Evolutionary conservation across 129 eudicot species (phyloP).

Genomic region (Mikania micrantha): DNA sequence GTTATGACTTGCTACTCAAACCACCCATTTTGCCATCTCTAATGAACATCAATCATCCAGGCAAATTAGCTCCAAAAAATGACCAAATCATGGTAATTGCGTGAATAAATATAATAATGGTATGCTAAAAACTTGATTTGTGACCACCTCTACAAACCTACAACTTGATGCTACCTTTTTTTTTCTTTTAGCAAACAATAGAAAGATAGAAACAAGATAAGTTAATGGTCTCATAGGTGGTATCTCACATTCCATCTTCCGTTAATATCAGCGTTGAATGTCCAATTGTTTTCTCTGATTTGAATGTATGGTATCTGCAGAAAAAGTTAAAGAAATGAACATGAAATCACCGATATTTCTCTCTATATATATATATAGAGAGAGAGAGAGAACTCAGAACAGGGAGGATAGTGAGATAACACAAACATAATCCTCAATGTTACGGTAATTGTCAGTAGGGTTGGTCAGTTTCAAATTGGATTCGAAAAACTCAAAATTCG

Average conservation of each 20-base stretch:
- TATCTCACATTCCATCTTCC: conserved; percentile 90
- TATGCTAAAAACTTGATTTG: too few species aligned
- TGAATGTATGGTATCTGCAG: conserved; percentile 77
- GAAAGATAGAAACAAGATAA: conserved; percentile 9
- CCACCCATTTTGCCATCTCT: neutral
- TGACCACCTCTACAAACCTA: too few species aligned
- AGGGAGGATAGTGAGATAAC: too few species aligned
- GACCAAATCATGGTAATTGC: too few species aligned
- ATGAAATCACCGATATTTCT: neutral
- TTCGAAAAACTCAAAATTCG: too few species aligned
- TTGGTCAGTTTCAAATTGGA: too few species aligned
- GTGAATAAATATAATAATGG: too few species aligned
- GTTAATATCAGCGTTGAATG: conserved; percentile 56
- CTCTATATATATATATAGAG: too few species aligned
- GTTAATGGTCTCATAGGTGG: conserved; percentile 39
- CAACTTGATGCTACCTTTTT: neutral
- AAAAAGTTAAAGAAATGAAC: neutral
- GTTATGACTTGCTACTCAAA: neutral
- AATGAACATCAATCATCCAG: neutral
- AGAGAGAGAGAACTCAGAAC: too few species aligned
- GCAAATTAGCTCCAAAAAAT: too few species aligned
- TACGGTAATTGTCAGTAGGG: too few species aligned
- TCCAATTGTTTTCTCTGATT: conserved; percentile 91
- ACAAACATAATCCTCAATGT: too few species aligned
- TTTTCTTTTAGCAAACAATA: neutral